Percentiles rank a stretch among this genome's conserved stretches.
phyloP scores from a whole-genome alignment of 2,329 filamentous ascomycete genomes.

The Nigrospora oryzae region DNA sequence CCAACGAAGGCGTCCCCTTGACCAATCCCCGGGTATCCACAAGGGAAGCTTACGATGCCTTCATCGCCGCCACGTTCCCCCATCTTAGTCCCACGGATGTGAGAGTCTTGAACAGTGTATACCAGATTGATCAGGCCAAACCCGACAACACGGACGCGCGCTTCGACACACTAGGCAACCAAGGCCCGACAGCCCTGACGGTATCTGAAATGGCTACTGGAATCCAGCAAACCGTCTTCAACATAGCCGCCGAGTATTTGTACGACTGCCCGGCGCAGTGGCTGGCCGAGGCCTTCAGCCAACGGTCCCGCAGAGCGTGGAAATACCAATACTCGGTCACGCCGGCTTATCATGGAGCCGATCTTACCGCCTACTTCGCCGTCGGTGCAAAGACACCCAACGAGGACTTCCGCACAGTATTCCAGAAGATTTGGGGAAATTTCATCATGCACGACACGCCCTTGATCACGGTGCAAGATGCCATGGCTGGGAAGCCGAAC shows the following conservation, averaged over 20 bases:
- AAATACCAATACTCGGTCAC: slow-evolving; percentile 9
- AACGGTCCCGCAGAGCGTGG: slow-evolving; percentile 21
- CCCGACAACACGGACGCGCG: slow-evolving; percentile 7
- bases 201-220: slow-evolving; percentile 34
- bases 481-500: slow-evolving; percentile 20
- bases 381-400: no score
- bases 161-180: slow-evolving; percentile 26
- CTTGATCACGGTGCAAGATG: slow-evolving; percentile 21
- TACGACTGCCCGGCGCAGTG: slow-evolving; percentile 42
- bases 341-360: no score
- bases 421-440: slow-evolving; percentile 33
- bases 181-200: slow-evolving; percentile 32
- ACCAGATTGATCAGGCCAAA: slow-evolving; percentile 9
- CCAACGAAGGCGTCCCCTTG: no score
- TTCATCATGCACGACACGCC: slow-evolving; percentile 33
- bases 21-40: no score
- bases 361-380: no score
- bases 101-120: slow-evolving; percentile 1
- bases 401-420: slow-evolving; percentile 6
- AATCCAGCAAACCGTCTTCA: slow-evolving; percentile 36
- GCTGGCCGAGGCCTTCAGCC: slow-evolving; percentile 33
- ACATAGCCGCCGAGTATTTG: slow-evolving; percentile 39
- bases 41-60: no score
- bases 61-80: no score
- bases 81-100: no score